Percentiles rank a stretch among this genome's conserved stretches.
Conservation (phyloP, 495 filamentous ascomycete genomes). For the Penicillium atrosanguineum region DNA sequence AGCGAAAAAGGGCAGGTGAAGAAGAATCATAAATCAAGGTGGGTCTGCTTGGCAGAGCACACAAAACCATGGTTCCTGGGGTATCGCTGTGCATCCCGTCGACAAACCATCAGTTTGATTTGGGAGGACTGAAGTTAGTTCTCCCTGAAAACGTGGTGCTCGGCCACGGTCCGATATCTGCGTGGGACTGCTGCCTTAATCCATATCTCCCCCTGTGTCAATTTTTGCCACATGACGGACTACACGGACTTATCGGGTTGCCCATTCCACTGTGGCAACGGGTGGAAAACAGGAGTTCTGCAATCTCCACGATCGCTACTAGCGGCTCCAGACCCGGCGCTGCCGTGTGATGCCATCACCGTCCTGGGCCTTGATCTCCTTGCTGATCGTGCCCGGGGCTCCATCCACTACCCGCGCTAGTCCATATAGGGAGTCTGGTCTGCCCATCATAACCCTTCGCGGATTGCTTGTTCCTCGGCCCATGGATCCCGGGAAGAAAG, state of each 20-base stretch:
- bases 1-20: slow-evolving; percentile 8
- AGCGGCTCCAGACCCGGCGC: slow-evolving; percentile 11
- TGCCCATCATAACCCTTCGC: slow-evolving; percentile 8
- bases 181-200: no score
- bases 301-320: slow-evolving; percentile 20
- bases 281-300: not conserved
- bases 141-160: not conserved
- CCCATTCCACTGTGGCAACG: slow-evolving; percentile 4
- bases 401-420: slow-evolving; percentile 8
- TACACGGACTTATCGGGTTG: not conserved
- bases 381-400: slow-evolving; percentile 6
- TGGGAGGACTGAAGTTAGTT: not conserved
- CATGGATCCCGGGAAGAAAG: not conserved
- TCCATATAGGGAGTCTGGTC: not conserved
- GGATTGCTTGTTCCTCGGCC: slow-evolving; percentile 12
- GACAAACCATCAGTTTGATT: not conserved
- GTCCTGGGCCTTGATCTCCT: slow-evolving; percentile 4
- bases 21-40: not conserved
- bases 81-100: not conserved
- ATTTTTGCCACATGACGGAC: not conserved
- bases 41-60: not conserved
- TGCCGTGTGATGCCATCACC: slow-evolving; percentile 3
- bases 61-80: slow-evolving; percentile 2
- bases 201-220: no score
- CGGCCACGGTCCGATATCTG: not conserved